A percentile compares a stretch with the other conserved stretches of the same genome.
phyloP scores from a whole-genome alignment of 768 basidiomycete genomes.

The Butyriboletus loyo region DNA sequence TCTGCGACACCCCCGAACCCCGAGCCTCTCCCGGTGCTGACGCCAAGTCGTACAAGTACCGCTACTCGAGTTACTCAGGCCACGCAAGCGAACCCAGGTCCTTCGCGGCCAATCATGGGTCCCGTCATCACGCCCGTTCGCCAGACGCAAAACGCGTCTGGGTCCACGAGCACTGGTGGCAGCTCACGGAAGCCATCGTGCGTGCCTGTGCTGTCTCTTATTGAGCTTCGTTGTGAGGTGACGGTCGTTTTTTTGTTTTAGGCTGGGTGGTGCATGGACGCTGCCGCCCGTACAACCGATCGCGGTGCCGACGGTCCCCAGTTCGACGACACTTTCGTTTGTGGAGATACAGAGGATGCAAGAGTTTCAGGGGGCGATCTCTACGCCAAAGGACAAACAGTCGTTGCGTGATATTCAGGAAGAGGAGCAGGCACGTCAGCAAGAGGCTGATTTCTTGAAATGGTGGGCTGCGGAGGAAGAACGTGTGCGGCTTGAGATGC shows the following conservation, averaged over 20 bases:
- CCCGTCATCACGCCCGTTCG: slow-evolving; percentile 64
- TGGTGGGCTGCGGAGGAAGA: slow-evolving; percentile 91
- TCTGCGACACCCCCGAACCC: slow-evolving; percentile 4
- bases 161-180: slow-evolving; percentile 16
- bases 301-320: slow-evolving; percentile 29
- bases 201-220: slow-evolving; percentile 23
- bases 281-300: slow-evolving; percentile 49
- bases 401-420: slow-evolving; percentile 82
- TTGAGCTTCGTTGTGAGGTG: not conserved
- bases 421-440: slow-evolving; percentile 66
- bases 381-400: slow-evolving; percentile 47
- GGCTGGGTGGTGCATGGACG: slow-evolving; percentile 58
- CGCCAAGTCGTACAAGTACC: not conserved
- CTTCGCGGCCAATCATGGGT: slow-evolving; percentile 42
- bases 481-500: slow-evolving; percentile 53
- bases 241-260: slow-evolving; percentile 1
- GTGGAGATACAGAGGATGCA: slow-evolving; percentile 83
- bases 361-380: slow-evolving; percentile 45
- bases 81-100: slow-evolving; percentile 21
- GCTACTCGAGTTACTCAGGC: slow-evolving; percentile 17
- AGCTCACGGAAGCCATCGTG: slow-evolving; percentile 48
- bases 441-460: slow-evolving; percentile 76
- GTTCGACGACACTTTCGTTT: slow-evolving; percentile 52
- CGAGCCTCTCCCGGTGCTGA: not conserved
- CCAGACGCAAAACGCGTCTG: slow-evolving; percentile 34